These are phyloP conservation scores for Fonsecaea erecta DNA, from an alignment of 2,329 filamentous ascomycete species.

Conservation along the genomic window DNA sequence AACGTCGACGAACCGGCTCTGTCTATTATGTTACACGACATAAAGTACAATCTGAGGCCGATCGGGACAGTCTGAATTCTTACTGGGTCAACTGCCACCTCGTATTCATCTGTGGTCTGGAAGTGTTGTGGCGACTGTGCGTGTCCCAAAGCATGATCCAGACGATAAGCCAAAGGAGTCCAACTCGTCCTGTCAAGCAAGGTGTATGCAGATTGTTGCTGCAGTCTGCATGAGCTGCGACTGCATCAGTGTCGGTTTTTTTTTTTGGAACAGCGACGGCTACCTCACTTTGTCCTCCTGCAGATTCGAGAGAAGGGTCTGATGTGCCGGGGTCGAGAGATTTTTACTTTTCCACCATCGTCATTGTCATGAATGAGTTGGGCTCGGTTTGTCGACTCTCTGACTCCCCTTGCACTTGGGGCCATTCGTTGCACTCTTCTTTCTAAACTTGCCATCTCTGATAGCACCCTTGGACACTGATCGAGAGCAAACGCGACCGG, in stretches of 20 bases:
- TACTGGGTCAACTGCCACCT: neutral
- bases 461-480: neutral
- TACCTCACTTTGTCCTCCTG: conserved; percentile 1
- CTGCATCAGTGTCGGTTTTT: too few relatives aligned
- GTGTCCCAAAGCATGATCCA: conserved; percentile 7
- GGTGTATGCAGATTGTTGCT: conserved; percentile 11
- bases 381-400: neutral
- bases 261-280: neutral
- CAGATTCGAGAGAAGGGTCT: neutral
- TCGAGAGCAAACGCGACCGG: neutral
- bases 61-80: neutral
- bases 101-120: conserved; percentile 13
- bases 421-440: neutral
- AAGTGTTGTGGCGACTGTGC: conserved; percentile 14
- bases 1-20: neutral
- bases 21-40: neutral
- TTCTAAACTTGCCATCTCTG: neutral
- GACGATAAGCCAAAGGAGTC: conserved; percentile 16
- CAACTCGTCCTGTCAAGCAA: conserved; percentile 9
- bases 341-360: neutral
- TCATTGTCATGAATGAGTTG: neutral
- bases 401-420: neutral
- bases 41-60: neutral
- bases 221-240: conserved; percentile 16
- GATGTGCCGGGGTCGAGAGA: conserved; percentile 11